phyloP scores from a whole-genome alignment of 2,329 filamentous ascomycete genomes.

The Exserohilum turcica region DNA sequence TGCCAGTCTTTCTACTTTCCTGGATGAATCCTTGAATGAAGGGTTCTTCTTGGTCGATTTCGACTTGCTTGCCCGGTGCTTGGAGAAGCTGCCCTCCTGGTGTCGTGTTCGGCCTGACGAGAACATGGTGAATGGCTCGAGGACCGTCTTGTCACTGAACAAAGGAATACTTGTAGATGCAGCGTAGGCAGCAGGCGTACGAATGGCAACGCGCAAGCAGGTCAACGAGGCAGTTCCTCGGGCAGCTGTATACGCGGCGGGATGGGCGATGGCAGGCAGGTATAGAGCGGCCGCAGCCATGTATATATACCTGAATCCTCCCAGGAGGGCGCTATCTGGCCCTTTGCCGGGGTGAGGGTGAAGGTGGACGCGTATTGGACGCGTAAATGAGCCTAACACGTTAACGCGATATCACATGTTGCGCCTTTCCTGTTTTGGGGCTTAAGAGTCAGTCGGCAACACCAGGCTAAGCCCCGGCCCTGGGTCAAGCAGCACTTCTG shows the following conservation, averaged over 20 bases:
- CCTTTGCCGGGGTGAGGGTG: slow-evolving; percentile 31
- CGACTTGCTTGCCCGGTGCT: slow-evolving; percentile 47
- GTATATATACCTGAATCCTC: slow-evolving; percentile 43
- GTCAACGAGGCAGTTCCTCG: slow-evolving; percentile 28
- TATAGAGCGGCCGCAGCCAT: slow-evolving; percentile 29
- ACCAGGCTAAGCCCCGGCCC: slow-evolving; percentile 25
- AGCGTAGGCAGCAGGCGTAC: slow-evolving; percentile 41
- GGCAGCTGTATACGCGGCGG: slow-evolving; percentile 37
- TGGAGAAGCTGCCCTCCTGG: slow-evolving; percentile 45
- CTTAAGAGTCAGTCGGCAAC: slow-evolving; percentile 33
- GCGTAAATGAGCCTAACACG: slow-evolving; percentile 35
- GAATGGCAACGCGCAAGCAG: slow-evolving; percentile 33
- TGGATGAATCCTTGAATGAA: slow-evolving; percentile 44
- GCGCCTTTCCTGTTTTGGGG: slow-evolving; percentile 24
- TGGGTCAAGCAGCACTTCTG: slow-evolving; percentile 30
- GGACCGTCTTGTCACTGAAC: background rate
- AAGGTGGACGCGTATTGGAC: slow-evolving; percentile 44
- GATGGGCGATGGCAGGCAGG: slow-evolving; percentile 36
- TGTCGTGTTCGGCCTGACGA: slow-evolving; percentile 41
- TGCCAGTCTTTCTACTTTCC: slow-evolving; percentile 43
- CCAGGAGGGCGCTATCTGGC: slow-evolving; percentile 40
- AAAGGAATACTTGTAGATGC: slow-evolving; percentile 36
- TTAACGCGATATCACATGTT: slow-evolving; percentile 48
- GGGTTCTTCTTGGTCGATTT: slow-evolving; percentile 47
- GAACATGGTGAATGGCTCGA: slow-evolving; percentile 41